These are phyloP conservation scores for Phaeosphaeriaceae sp. DNA, from an alignment of 2,329 filamentous ascomycete species.

Conservation along the genomic window DNA sequence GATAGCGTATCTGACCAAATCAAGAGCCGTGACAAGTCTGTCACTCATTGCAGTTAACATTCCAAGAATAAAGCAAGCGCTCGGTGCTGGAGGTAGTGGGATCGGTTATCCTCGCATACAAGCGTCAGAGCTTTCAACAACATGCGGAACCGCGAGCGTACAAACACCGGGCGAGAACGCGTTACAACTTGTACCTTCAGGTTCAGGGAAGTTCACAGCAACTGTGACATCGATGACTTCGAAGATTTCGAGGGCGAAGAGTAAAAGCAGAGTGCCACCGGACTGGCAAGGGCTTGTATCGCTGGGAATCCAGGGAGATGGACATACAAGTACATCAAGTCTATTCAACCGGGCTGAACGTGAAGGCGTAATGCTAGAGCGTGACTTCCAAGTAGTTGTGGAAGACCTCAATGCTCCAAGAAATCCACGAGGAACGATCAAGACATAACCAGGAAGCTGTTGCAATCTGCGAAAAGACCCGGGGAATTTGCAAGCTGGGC, in stretches of 20 bases:
- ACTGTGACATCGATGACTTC: constrained; percentile 20
- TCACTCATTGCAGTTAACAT: constrained; percentile 26
- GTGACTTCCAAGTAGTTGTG: constrained; percentile 24
- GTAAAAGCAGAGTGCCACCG: constrained; percentile 6
- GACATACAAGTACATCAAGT: constrained; percentile 30
- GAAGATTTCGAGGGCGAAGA: constrained; percentile 8
- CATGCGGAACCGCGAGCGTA: background rate
- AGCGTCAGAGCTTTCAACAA: constrained; percentile 18
- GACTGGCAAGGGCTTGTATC: constrained; percentile 19
- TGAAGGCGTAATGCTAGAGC: constrained; percentile 23
- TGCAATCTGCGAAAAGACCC: too few relatives aligned
- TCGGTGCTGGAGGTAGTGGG: constrained; percentile 20
- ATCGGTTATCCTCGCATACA: constrained; percentile 19
- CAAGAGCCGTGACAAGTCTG: constrained; percentile 21
- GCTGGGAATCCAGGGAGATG: constrained; percentile 18
- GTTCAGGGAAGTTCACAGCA: constrained; percentile 17
- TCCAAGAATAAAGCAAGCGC: constrained; percentile 24
- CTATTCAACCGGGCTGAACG: constrained; percentile 15
- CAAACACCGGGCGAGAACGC: constrained; percentile 3
- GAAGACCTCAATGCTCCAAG: too few relatives aligned
- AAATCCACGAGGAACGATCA: too few relatives aligned
- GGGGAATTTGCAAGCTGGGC: too few relatives aligned
- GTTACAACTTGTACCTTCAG: constrained; percentile 19
- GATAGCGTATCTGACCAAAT: constrained; percentile 2
- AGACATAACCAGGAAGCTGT: too few relatives aligned